Conservation (phyloP, 179 eudicot genomes). For the Silene coronaria region DNA sequence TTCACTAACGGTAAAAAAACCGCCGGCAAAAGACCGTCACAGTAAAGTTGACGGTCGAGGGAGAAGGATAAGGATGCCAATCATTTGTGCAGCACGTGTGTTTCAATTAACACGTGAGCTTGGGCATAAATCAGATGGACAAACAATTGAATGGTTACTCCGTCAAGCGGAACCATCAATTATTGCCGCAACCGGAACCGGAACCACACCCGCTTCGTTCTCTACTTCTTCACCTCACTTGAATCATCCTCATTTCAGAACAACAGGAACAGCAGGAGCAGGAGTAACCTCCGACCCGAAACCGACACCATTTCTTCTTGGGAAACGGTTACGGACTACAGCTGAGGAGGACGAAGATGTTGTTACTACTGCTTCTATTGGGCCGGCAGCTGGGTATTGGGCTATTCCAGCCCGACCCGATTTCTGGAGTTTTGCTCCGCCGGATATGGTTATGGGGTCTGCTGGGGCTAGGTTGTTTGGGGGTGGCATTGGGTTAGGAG, state of each 20-base stretch:
- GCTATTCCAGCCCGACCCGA: slow-evolving; percentile 72
- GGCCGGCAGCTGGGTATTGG: slow-evolving; percentile 64
- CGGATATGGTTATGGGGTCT: slow-evolving; percentile 41
- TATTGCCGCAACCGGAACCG: slow-evolving; percentile 80
- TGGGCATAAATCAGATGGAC: slow-evolving; percentile 75
- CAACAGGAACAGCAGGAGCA: slow-evolving; percentile 11
- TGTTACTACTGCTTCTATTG: slow-evolving; percentile 26
- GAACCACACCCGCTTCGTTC: slow-evolving; percentile 65
- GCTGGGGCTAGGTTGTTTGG: slow-evolving; percentile 38
- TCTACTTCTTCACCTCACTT: slow-evolving; percentile 46
- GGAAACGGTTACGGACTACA: slow-evolving; percentile 59
- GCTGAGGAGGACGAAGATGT: slow-evolving; percentile 39
- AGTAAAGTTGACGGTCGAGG: slow-evolving; percentile 76
- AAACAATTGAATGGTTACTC: slow-evolving; percentile 75
- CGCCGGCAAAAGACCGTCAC: slow-evolving; percentile 80
- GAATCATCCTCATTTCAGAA: slow-evolving; percentile 19
- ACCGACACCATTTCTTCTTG: slow-evolving; percentile 61
- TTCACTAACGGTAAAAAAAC: slow-evolving; percentile 49
- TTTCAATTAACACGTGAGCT: slow-evolving; percentile 69
- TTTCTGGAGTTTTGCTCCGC: slow-evolving; percentile 79
- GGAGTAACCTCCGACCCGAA: slow-evolving; percentile 19
- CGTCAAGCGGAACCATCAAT: slow-evolving; percentile 81
- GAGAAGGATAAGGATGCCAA: slow-evolving; percentile 65
- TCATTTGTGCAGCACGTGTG: slow-evolving; percentile 73
- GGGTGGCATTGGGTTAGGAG: slow-evolving; percentile 12